Base-by-base conservation (phyloP, 306 rosid genomes). In the Styphnolobium japonicum region DNA sequence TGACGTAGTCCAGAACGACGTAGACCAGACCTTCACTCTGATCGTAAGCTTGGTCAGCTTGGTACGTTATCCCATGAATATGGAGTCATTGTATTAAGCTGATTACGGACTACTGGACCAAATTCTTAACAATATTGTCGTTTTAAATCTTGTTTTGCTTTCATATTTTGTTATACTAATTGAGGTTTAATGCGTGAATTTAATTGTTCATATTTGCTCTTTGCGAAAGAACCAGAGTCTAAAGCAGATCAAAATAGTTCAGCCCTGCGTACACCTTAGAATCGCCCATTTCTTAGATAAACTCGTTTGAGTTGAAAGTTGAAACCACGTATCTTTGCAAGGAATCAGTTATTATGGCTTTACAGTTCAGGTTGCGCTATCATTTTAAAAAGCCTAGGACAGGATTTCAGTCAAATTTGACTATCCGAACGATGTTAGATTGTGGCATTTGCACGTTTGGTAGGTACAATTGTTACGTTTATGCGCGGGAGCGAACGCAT, bases 401-500 rank as follows among this genome's bases (percentile, higher is more conserved):
- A 67, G 19, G 53, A 48, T 36, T 25, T 37, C 65, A 23, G 65
- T 29, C 56, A 36, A 52, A 39, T 51, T 36, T 51, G 65, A 52
- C 74, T 42, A 36, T 23, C 16, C 10, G 65, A 77, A 33, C 36
- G 36, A 19, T 33, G 63, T 55, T 63, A 15, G 56, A 25, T 16
- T 48, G 14, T 36, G 57, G 45, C 29, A 2, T 62, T 9, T 8
- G 33, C 67, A 55, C 3, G 0, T 42, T 31, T 1, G 48, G 42
- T 36, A 2, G 65, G 52, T 46, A 21, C 1, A 63, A 60, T 60
- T 48, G 49, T 8, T 56, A 15, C 19, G 45, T 43, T 31, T 46
- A 23, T 18, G 52, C 69, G 48, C 4, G 25, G 2, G 77, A 57
- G 78, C 67, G 72, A 73, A 78, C 12, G 27, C 82, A 69, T 34